Evolutionary conservation across 495 filamentous ascomycete species (phyloP), one percentile per base, ranked within the genome.

Genomic region (Alectoria sarmentosa): DNA sequence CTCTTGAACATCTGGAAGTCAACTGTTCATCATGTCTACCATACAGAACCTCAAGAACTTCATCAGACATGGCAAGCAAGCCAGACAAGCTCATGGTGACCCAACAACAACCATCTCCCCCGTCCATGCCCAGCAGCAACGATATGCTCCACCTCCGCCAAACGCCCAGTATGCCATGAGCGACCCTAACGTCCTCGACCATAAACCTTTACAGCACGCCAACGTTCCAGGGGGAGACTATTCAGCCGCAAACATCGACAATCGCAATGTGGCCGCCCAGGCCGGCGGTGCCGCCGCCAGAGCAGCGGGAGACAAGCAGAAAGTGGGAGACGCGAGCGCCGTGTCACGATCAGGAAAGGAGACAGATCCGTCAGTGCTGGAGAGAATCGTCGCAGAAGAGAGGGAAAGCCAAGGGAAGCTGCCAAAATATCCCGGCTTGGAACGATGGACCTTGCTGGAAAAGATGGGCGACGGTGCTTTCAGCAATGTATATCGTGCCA

Each of bases 381-480:
- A 90, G 69, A 84, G 87, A 58, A 87, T 98, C 30, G 86, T 98
- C 7, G 89, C 91, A 46, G 94, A 98, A 75, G 94, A 98, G 78
- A 88, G 90, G 60, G 86, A 86, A 69, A 88, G 76, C 74, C 88
- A 87, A 72, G 87, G 86, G 64, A 95, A 92, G 72, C 85, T 98
- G 73, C 94, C 95, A 36, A 85, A 78, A 67, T 98, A 98, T 71
- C 93, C 94, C 8, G 92, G 92, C 42, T 77, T 98, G 30, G 95
- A 98, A 65, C 81, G 94, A 68, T 98, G 89, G 88, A 85, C 88
- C 61, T 75, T 98, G 49, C 9, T 96, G 46, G 92, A 98, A 76
- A 98, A 98, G 81, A 98, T 98, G 94, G 94, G 94, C 61, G 94
- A 98, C 70, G 94, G 94, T 60, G 94, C 94, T 52, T 98, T 98